A percentile compares a stretch with the other conserved stretches of the same genome.
These are phyloP conservation scores for Sordariomycetes sp. DNA, from an alignment of 2,329 filamentous ascomycete genomes.

Conservation along the genomic window DNA sequence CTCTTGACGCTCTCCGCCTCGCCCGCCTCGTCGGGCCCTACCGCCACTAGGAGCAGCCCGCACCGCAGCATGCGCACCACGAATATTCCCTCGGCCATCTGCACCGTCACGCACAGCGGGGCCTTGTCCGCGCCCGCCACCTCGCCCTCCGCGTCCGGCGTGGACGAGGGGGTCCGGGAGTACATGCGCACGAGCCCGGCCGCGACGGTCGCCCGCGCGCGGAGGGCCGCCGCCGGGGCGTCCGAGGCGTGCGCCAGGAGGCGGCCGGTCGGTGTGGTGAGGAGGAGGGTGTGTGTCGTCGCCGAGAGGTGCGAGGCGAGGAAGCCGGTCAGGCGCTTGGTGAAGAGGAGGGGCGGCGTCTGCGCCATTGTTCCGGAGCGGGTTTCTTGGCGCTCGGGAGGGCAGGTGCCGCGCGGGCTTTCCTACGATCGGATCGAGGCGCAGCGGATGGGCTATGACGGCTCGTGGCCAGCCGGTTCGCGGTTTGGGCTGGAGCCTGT, in stretches of 20 bases:
- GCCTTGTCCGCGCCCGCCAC: conserved; percentile 2
- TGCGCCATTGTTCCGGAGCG: conserved; percentile 18
- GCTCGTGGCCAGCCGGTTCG: too few species aligned
- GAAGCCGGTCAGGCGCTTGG: conserved; percentile 53
- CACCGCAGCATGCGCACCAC: conserved; percentile 47
- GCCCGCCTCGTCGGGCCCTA: conserved; percentile 31
- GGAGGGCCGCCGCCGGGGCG: conserved; percentile 43
- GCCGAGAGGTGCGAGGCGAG: conserved; percentile 47
- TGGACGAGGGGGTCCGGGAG: conserved; percentile 3
- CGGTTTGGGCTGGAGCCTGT: too few species aligned
- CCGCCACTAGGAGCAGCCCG: conserved; percentile 51
- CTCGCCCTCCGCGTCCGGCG: conserved; percentile 7
- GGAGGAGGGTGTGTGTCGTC: conserved; percentile 46
- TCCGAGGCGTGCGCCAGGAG: conserved; percentile 51
- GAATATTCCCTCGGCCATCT: conserved; percentile 47
- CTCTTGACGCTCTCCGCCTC: conserved; percentile 37
- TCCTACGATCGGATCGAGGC: too few species aligned
- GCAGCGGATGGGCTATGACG: too few species aligned
- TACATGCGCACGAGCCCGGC: conserved; percentile 52
- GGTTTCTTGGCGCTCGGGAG: too few species aligned
- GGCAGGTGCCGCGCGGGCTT: too few species aligned
- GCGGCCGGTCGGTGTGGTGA: conserved; percentile 50
- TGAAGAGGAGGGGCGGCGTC: conserved; percentile 51
- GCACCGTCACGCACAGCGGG: conserved; percentile 39
- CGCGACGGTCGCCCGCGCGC: conserved; percentile 54